These are phyloP conservation scores for Begonia fuchsioides DNA, from an alignment of 306 rosid genomes.

Conservation along the genomic window DNA sequence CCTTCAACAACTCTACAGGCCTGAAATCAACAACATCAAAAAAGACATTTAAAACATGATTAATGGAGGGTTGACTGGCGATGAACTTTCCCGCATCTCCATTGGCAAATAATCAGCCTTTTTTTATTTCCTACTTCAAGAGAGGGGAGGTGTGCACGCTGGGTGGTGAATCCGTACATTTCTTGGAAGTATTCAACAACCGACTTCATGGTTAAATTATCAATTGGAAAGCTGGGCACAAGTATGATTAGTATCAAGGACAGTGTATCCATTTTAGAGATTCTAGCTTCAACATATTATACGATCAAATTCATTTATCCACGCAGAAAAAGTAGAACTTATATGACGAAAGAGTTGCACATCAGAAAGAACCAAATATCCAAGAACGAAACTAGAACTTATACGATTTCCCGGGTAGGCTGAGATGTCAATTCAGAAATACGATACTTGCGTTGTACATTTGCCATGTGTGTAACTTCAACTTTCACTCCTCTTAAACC, in stretches of 20 bases:
- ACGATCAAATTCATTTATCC: too few species aligned
- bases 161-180: constrained; percentile 91
- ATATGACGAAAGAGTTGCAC: neutral
- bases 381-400: constrained; percentile 11
- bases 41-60: neutral
- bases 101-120: constrained; percentile 25
- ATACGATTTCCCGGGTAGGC: constrained; percentile 94
- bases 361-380: neutral
- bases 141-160: constrained; percentile 89
- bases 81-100: constrained; percentile 35
- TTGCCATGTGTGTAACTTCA: constrained; percentile 5
- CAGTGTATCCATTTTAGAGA: neutral
- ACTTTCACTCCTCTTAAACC: constrained; percentile 36
- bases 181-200: constrained; percentile 96
- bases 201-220: constrained; percentile 84
- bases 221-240: constrained; percentile 72
- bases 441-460: constrained; percentile 12
- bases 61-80: neutral
- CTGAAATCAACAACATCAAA: constrained; percentile 23
- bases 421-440: constrained; percentile 34
- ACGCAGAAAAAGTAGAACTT: neutral
- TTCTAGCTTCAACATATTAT: neutral
- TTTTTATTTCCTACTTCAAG: constrained; percentile 16
- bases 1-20: constrained; percentile 33
- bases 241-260: constrained; percentile 1